Base-by-base conservation (phyloP, 805 yeast species). In the Sungouiozyma intestinalis region DNA sequence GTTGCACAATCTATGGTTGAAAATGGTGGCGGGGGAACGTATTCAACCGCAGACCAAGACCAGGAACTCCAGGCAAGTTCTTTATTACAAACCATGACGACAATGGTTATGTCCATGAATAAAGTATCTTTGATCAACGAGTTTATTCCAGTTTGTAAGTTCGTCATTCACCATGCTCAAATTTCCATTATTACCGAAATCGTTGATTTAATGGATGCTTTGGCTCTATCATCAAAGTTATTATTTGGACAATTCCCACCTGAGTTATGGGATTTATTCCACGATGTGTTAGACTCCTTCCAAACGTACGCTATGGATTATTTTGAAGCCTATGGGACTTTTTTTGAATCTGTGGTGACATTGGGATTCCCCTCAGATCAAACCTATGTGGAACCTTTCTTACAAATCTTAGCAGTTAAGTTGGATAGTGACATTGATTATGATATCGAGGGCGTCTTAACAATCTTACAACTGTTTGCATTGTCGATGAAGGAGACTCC, bases 21-120 rank as follows among this genome's bases (percentile, higher is more conserved):
- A 32, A 71, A 73, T 4, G 41, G 52, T 14, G 45, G 53, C n/a
- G 41, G 48, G 11, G 42, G 33, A 9, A 31, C 42, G 2, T 60
- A 58, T 35, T 52, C 57, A 43, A 58, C 56, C 13, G 71, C 66
- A 9, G 72, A 66, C 34, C 69, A 72, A 34, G 87, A 80, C 46
- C 81, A 80, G 54, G 81, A 80, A 43, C 69, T 74, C 52, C 85
- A 84, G 42, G 84, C 80, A 0, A 68, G 75, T 40, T 85, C 86
- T 2, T 64, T 81, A 33, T 57, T 83, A 42, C 78, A 77, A 52
- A 82, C 88, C 4, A 74, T 84, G 74, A 73, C 80, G 15, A 81
- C 90, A 0, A 81, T 84, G 67, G 68, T 80, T 6, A 66, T 79
- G 49, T 74, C 85, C 1, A 81, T 81, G 77, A 76, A 78, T 3